A percentile compares a stretch with the other conserved stretches of the same genome.
Evolutionary conservation across 495 filamentous ascomycete genomes (phyloP).

Genomic region (Bombardia bombarda): DNA sequence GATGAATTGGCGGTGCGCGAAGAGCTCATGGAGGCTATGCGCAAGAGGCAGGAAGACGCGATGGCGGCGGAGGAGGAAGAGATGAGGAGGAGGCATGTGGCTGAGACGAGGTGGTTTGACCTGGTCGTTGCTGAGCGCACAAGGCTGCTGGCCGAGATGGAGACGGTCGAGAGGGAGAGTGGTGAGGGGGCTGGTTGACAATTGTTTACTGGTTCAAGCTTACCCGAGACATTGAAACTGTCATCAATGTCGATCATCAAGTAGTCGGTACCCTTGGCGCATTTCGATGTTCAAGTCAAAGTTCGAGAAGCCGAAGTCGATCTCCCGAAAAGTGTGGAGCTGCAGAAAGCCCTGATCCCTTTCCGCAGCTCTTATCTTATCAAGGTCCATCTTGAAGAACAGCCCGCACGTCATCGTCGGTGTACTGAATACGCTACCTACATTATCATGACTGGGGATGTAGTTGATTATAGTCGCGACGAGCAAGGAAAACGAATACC

Average conservation of each 20-base stretch:
- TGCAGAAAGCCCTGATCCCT: background rate
- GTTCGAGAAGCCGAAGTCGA: background rate
- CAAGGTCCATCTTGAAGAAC: background rate
- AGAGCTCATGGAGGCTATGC: conserved; percentile 22
- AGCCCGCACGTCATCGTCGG: too few species aligned
- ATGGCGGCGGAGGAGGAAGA: conserved; percentile 11
- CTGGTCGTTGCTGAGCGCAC: conserved; percentile 22
- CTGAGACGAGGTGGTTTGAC: conserved; percentile 23
- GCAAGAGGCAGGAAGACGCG: conserved; percentile 8
- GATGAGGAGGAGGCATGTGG: conserved; percentile 10
- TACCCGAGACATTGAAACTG: too few species aligned
- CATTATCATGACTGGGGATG: too few species aligned
- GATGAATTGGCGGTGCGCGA: conserved; percentile 22
- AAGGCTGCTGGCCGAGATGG: conserved; percentile 20
- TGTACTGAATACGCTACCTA: too few species aligned
- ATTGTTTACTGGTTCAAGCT: background rate
- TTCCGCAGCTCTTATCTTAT: conserved; percentile 1
- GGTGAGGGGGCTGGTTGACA: conserved; percentile 12
- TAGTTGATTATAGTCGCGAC: too few species aligned
- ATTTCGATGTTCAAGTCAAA: too few species aligned
- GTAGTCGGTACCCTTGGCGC: too few species aligned
- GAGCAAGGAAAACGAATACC: too few species aligned
- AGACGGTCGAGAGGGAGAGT: conserved; percentile 27
- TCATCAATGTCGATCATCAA: too few species aligned
- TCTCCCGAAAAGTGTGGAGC: background rate